A percentile compares a stretch with the other conserved stretches of the same genome.
These are phyloP conservation scores for Calonectria honghensis DNA, from an alignment of 2,329 filamentous ascomycete genomes.

Conservation along the genomic window DNA sequence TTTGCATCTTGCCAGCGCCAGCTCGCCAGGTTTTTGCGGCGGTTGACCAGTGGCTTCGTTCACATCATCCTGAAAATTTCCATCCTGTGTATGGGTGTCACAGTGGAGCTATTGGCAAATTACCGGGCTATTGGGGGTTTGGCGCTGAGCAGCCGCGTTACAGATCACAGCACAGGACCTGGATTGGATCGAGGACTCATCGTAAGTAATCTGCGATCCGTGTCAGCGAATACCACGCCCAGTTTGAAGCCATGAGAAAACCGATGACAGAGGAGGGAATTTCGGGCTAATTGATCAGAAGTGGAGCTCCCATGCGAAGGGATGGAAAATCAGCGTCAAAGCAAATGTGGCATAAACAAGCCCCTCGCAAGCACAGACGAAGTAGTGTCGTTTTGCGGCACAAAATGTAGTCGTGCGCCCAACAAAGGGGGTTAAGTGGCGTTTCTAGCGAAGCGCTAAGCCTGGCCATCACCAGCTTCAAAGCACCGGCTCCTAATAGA, in stretches of 20 bases:
- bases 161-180: neutral
- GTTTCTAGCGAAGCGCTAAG: neutral
- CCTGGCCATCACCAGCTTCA: neutral
- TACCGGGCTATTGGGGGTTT: neutral
- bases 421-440: neutral
- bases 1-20: neutral
- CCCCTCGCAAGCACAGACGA: neutral
- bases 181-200: too few species aligned
- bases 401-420: neutral
- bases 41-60: neutral
- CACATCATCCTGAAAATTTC: neutral
- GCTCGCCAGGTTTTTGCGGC: neutral
- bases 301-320: neutral
- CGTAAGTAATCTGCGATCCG: neutral
- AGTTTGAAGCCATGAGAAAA: neutral
- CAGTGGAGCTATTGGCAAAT: neutral
- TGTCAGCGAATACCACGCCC: neutral
- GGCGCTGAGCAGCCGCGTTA: neutral
- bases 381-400: neutral
- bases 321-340: neutral
- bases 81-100: neutral
- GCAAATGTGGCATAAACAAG: neutral
- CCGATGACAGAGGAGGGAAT: neutral
- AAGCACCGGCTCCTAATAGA: neutral
- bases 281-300: neutral